These are phyloP conservation scores for Acanthamoeba healyi DNA, from an alignment of 208 protist species.

Conservation along the genomic window DNA sequence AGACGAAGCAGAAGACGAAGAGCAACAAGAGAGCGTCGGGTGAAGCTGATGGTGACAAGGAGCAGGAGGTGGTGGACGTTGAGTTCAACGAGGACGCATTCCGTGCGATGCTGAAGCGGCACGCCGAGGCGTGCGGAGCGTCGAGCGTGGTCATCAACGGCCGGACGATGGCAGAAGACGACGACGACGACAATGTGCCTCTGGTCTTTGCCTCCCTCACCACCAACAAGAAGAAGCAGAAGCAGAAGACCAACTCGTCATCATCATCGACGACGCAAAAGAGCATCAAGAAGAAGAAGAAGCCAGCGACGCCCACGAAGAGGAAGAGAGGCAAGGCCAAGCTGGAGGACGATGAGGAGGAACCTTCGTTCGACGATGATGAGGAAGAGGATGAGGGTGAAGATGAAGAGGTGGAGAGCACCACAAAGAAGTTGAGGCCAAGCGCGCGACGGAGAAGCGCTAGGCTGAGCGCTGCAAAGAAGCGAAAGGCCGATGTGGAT, in stretches of 20 bases:
- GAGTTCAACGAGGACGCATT: conserved; percentile 44
- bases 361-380: background rate
- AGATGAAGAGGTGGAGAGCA: background rate
- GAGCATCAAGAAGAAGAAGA: conserved; percentile 1
- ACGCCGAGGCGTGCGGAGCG: background rate
- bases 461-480: too few species aligned
- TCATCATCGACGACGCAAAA: background rate
- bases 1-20: conserved; percentile 8
- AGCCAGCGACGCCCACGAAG: background rate
- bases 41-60: background rate
- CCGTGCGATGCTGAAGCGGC: background rate
- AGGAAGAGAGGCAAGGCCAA: conserved; percentile 30
- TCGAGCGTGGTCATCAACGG: background rate
- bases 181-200: too few species aligned
- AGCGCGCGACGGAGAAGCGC: too few species aligned
- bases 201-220: background rate
- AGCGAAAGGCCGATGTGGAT: too few species aligned
- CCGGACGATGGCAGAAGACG: background rate
- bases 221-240: background rate
- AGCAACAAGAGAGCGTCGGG: background rate
- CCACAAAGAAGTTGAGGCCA: too few species aligned
- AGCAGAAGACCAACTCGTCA: background rate
- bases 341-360: background rate
- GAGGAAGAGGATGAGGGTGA: background rate
- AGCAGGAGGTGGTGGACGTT: background rate